Evolutionary conservation across 208 protist genomes (phyloP).

Genomic region (Plasmodiophora brassicae): DNA sequence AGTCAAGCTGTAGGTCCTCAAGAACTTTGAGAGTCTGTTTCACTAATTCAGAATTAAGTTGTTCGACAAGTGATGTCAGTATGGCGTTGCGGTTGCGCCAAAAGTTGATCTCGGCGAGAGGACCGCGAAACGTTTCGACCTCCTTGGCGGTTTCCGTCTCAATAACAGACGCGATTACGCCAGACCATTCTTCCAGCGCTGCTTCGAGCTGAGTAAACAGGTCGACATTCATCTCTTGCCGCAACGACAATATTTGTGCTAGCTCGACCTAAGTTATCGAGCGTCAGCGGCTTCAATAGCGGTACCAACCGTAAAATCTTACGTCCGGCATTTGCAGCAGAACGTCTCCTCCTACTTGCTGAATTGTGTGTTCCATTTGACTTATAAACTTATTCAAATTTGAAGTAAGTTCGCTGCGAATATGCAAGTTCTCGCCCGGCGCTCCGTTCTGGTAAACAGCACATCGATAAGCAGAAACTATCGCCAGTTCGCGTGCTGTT

Average conservation of each 20-base stretch:
- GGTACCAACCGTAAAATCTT: background rate
- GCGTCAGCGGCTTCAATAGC: background rate
- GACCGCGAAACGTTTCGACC: slow-evolving; percentile 58
- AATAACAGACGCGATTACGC: slow-evolving; percentile 31
- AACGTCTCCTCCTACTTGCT: slow-evolving; percentile 52
- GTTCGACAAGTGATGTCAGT: slow-evolving; percentile 88
- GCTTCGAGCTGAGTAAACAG: slow-evolving; percentile 47
- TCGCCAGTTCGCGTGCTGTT: background rate
- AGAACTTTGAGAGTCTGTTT: slow-evolving; percentile 51
- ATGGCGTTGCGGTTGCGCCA: slow-evolving; percentile 89
- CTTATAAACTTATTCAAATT: slow-evolving; percentile 45
- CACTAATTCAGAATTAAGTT: slow-evolving; percentile 78
- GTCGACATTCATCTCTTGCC: slow-evolving; percentile 24
- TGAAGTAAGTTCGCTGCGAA: slow-evolving; percentile 27
- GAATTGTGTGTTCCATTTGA: slow-evolving; percentile 46
- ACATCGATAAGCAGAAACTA: too few relatives aligned
- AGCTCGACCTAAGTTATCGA: background rate
- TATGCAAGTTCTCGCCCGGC: background rate
- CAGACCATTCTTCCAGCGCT: slow-evolving; percentile 52
- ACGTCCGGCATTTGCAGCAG: slow-evolving; percentile 49
- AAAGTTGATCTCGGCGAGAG: slow-evolving; percentile 92
- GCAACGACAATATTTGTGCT: background rate
- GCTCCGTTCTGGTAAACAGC: too few relatives aligned
- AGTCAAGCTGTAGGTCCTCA: slow-evolving; percentile 39
- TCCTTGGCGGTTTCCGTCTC: slow-evolving; percentile 44